Evolutionary conservation across 2,329 filamentous ascomycete genomes (phyloP).

Genomic region (Penicillium nordicum): DNA sequence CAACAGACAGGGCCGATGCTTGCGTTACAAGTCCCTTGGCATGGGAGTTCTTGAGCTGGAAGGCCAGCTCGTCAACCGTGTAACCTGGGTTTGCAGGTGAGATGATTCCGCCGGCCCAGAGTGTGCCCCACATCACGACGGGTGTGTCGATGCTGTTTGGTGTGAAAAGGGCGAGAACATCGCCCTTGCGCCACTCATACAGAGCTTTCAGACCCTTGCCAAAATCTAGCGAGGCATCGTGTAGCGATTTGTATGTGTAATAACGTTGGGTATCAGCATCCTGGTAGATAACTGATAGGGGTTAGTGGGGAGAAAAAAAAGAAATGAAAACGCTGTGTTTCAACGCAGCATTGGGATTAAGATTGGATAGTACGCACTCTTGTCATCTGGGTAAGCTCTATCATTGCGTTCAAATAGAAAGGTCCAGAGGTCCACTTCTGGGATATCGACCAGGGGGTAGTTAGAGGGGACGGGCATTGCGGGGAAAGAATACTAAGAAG

Average conservation of each 20-base stretch:
- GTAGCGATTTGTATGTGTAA: slow-evolving; percentile 70
- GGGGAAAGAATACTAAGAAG: slow-evolving; percentile 15
- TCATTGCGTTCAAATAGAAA: slow-evolving; percentile 71
- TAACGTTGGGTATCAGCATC: slow-evolving; percentile 66
- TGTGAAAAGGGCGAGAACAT: slow-evolving; percentile 77
- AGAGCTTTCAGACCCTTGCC: slow-evolving; percentile 71
- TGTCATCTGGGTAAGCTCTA: slow-evolving; percentile 65
- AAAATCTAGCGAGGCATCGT: slow-evolving; percentile 66
- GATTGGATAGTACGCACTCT: slow-evolving; percentile 52
- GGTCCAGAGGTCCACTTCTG: slow-evolving; percentile 72
- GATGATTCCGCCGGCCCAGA: slow-evolving; percentile 77
- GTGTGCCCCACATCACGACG: slow-evolving; percentile 69
- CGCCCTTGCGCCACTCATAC: slow-evolving; percentile 77
- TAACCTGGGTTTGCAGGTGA: slow-evolving; percentile 89
- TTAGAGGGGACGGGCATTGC: slow-evolving; percentile 65
- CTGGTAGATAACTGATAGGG: slow-evolving; percentile 66
- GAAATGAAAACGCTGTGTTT: not conserved
- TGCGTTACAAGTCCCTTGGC: slow-evolving; percentile 77
- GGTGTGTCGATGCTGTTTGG: slow-evolving; percentile 85
- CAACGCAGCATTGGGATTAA: not conserved
- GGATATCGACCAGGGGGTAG: slow-evolving; percentile 65
- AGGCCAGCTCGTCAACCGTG: slow-evolving; percentile 76
- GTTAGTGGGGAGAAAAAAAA: slow-evolving; percentile 9
- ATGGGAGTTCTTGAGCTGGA: slow-evolving; percentile 74
- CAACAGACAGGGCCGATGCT: slow-evolving; percentile 60